A percentile compares a stretch with the other conserved stretches of the same genome.
These are phyloP conservation scores for Lichtheimia ramosa DNA, from an alignment of 371 early-diverging fungal species.

Conservation along the genomic window DNA sequence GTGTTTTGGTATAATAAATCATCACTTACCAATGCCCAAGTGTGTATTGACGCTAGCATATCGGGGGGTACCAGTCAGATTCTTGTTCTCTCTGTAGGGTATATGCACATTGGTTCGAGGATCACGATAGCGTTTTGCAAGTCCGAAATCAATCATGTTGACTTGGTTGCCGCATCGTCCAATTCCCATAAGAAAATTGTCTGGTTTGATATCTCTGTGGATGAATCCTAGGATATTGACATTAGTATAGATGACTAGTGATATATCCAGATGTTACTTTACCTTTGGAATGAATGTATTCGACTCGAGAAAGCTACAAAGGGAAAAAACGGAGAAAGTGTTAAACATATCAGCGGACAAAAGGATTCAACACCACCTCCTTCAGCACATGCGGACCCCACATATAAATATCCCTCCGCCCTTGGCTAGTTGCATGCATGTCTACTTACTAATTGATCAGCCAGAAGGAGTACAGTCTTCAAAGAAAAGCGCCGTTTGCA, in stretches of 20 bases:
- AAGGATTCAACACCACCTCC: conserved; percentile 2
- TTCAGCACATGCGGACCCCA: not conserved
- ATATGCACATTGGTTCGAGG: conserved; percentile 96
- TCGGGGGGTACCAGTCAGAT: conserved; percentile 98
- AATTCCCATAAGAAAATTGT: conserved; percentile 99
- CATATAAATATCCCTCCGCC: not conserved
- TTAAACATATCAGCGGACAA: too few relatives aligned
- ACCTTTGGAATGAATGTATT: conserved; percentile 95
- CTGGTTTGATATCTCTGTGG: conserved; percentile 92
- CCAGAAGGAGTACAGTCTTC: conserved; percentile 97
- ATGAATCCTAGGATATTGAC: conserved; percentile 37
- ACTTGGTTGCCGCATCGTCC: conserved; percentile 94
- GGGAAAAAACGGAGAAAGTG: not conserved
- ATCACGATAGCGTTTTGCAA: conserved; percentile 96
- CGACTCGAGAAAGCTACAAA: conserved; percentile 90
- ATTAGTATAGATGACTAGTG: not conserved
- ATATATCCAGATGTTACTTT: not conserved
- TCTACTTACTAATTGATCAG: conserved; percentile 90
- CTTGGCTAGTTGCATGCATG: too few relatives aligned
- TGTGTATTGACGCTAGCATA: conserved; percentile 99
- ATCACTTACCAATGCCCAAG: conserved; percentile 81
- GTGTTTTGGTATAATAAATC: not conserved
- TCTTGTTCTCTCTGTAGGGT: conserved; percentile 96
- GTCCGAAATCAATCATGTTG: conserved; percentile 98
- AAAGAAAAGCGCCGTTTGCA: conserved; percentile 96